Base-by-base conservation (phyloP, 2,329 filamentous ascomycete genomes). In the Diaporthe sp. region DNA sequence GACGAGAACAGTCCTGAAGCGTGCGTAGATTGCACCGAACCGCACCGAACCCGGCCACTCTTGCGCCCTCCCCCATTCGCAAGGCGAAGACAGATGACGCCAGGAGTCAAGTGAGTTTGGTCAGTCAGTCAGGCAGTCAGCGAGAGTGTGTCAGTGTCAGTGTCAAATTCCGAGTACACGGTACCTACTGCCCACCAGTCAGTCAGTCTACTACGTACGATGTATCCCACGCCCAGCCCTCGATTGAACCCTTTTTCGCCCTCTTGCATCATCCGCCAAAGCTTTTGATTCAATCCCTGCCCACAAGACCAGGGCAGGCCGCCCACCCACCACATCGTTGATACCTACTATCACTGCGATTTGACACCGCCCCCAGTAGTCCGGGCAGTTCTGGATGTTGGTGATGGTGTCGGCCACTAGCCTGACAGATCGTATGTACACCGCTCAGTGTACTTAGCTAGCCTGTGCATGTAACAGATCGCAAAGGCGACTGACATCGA, bases 241-340 rank as follows among this genome's bases (percentile, higher is more conserved):
- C 42, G 22, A 50, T n/a, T 67, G 61, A 38, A 52, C 45, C 45
- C 30, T 67, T 52, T 67, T 52, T 38, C 30, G 45, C 45, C 61
- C 45, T 67, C 30, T 52, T 67, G 61, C 61, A 67, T 67, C 61
- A 67, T 67, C 61, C 61, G 17, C 45, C 61, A 52, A 50, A 35
- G 42, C 12, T 1, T 40, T 28, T 60, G 22, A n/a, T n/a, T n/a
- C n/a, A n/a, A 60, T 28, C 57, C 57, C 22, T 60, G 57, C 35
- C 35, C 13, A 60, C 35, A 25, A 40, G 28, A 60, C 57, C 61
- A 67, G 25, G 30, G 61, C 19, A 47, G 25, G 61, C 19, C 33
- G 25, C 42, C 42, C 61, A 33, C 28, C 45, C 22, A 33, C 4
- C 28, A n/a, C 45, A 28, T 40, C 45, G 10, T 22, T 40, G 33